Evolutionary conservation across 805 yeast species (phyloP).

Genomic region (Starmerella bacillaris): DNA sequence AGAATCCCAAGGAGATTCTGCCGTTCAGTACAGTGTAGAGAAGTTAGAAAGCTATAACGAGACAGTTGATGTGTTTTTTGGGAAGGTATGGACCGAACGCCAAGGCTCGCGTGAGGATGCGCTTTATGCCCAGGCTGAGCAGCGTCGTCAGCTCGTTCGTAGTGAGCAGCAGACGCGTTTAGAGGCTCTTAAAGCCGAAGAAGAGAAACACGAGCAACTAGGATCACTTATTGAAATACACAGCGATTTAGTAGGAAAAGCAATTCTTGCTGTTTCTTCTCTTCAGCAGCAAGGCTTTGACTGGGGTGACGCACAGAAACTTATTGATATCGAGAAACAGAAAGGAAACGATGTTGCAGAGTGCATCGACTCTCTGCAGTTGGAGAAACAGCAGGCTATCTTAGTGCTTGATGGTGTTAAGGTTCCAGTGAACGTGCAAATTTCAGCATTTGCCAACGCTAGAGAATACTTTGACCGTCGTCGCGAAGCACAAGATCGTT

Average conservation of each 20-base stretch:
- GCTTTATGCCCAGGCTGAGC: constrained; percentile 38
- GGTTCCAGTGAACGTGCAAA: constrained; percentile 46
- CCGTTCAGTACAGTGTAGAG: constrained; percentile 26
- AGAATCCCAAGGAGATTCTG: constrained; percentile 25
- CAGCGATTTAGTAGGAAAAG: constrained; percentile 54
- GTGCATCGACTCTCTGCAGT: constrained; percentile 45
- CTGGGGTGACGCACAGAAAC: constrained; percentile 73
- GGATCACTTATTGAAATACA: constrained; percentile 58
- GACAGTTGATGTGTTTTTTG: constrained; percentile 68
- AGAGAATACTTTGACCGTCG: constrained; percentile 61
- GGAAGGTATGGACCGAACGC: constrained; percentile 68
- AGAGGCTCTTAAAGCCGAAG: constrained; percentile 43
- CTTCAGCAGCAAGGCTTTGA: constrained; percentile 74
- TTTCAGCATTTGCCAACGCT: constrained; percentile 81
- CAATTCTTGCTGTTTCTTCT: constrained; percentile 46
- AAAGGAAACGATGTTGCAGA: constrained; percentile 49
- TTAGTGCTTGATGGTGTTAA: constrained; percentile 37
- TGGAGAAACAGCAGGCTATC: constrained; percentile 49
- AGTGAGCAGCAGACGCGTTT: constrained; percentile 56
- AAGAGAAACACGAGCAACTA: constrained; percentile 41
- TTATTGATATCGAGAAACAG: constrained; percentile 49
- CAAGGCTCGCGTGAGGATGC: constrained; percentile 56
- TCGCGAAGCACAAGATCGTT: constrained; percentile 59
- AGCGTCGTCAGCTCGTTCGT: constrained; percentile 55
- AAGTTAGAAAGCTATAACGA: constrained; percentile 34